phyloP scores from a whole-genome alignment of 495 filamentous ascomycete genomes.

The Penicillium argentinense region DNA sequence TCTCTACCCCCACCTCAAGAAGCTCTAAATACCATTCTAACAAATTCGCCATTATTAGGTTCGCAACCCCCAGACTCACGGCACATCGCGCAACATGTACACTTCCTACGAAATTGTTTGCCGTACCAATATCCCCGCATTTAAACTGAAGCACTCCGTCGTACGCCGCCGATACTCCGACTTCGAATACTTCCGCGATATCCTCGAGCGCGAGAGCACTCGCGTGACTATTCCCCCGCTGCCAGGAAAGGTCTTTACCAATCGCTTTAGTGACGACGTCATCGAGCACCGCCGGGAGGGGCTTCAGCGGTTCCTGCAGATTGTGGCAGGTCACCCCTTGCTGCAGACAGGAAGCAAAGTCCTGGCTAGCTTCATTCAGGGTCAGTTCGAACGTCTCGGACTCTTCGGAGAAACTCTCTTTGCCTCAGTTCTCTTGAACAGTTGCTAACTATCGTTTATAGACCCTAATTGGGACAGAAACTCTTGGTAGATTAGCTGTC shows the following conservation, averaged over 20 bases:
- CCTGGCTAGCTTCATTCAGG: constrained; percentile 91
- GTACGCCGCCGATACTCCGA: constrained; percentile 95
- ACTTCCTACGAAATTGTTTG: constrained; percentile 98
- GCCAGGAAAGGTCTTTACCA: constrained; percentile 97
- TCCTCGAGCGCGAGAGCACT: constrained; percentile 91
- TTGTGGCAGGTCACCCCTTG: constrained; percentile 93
- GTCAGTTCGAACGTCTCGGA: constrained; percentile 49
- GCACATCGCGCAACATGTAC: constrained; percentile 93
- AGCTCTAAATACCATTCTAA: background rate
- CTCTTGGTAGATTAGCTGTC: constrained; percentile 33
- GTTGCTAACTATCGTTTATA: constrained; percentile 10
- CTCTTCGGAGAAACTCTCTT: constrained; percentile 5
- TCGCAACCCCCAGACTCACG: constrained; percentile 91
- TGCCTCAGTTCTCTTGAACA: background rate
- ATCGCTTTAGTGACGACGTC: constrained; percentile 96
- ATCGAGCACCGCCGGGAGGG: constrained; percentile 94
- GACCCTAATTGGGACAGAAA: constrained; percentile 41
- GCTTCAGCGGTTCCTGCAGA: constrained; percentile 93
- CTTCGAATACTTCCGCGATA: constrained; percentile 98
- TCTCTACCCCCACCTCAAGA: background rate
- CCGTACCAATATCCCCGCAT: constrained; percentile 97
- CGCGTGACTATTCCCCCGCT: constrained; percentile 94
- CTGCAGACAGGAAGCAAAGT: constrained; percentile 98
- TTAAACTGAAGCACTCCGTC: constrained; percentile 83
- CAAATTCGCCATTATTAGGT: constrained; percentile 56